Evolutionary conservation across 75 land plant genomes (phyloP), one percentile per base, ranked within the genome.

Genomic region (Ceratopteris richardii): DNA sequence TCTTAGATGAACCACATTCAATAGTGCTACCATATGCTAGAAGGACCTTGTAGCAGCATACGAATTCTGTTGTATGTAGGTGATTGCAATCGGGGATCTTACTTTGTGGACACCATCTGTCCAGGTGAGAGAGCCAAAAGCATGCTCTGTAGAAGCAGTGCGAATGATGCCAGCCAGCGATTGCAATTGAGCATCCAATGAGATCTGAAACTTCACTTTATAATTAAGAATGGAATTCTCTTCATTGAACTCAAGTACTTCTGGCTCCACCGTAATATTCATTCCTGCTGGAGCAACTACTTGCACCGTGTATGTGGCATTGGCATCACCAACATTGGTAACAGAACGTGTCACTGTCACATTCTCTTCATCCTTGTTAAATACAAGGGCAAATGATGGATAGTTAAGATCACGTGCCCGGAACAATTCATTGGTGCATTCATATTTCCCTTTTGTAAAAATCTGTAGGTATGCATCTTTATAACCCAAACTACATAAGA

Each of bases 401-500:
- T 70, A 70, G 28, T 70, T 70, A 37, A 70, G 47, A 14, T 64
- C 57, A 12, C 31, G 21, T 17, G 60, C 40, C 9, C 29, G 36
- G 0, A 21, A 18, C 22, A 19, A 23, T 33, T 26, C 25, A 13
- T 19, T 11, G 50, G 17, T 25, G 53, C 61, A 42, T 33, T 22
- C 24, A 9, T 13, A 64, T 3, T 9, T 33, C 28, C 29, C 37
- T 17, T 14, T 18, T 18, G 50, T 46, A 17, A 46, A 21, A 46
- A 23, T 14, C 11, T 18, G 22, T n/a, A 62, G 13, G 13, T 33
- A 24, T 6, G 13, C 5, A 2, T 69, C 43, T 2, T 44, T 57
- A 65, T 89, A 89, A 20, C 68, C 78, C 9, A 80, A 67, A 29
- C 77, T 61, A 48, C 96, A 90, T 12, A 90, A 51, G 75, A 74